These are phyloP conservation scores for Zymoseptoria ardabiliae DNA, from an alignment of 2,329 filamentous ascomycete genomes.

Conservation along the genomic window DNA sequence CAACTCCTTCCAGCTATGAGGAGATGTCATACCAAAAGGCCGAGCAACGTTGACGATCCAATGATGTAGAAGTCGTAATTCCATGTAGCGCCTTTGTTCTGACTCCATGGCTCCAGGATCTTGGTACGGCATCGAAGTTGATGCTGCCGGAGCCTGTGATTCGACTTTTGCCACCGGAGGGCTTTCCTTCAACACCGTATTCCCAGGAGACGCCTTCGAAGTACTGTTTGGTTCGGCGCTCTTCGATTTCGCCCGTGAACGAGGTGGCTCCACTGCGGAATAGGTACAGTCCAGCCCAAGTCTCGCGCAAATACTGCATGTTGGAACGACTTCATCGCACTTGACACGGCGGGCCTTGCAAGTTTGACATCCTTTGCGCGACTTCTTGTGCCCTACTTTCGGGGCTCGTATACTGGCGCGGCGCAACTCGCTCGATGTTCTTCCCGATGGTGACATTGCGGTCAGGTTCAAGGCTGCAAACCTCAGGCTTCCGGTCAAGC, in stretches of 20 bases:
- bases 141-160: not conserved
- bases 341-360: constrained; percentile 50
- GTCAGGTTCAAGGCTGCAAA: not conserved
- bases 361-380: constrained; percentile 48
- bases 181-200: constrained; percentile 12
- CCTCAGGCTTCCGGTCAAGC: not conserved
- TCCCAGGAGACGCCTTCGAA: constrained; percentile 10
- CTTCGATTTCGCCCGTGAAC: constrained; percentile 12
- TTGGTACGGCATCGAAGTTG: constrained; percentile 2
- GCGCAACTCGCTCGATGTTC: constrained; percentile 5
- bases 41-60: constrained; percentile 20
- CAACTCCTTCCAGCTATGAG: constrained; percentile 19
- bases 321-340: constrained; percentile 49
- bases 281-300: constrained; percentile 47
- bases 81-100: constrained; percentile 17
- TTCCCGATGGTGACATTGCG: not conserved
- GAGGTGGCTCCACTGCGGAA: constrained; percentile 15
- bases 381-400: constrained; percentile 43
- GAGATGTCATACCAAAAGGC: constrained; percentile 20
- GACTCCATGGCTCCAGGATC: constrained; percentile 12
- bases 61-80: constrained; percentile 19
- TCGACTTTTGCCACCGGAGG: constrained; percentile 1
- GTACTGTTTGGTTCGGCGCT: constrained; percentile 7
- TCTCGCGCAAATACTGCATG: constrained; percentile 42
- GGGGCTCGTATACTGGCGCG: constrained; percentile 15